phyloP scores from a whole-genome alignment of 495 filamentous ascomycete genomes.

The Amorphotheca resinae region DNA sequence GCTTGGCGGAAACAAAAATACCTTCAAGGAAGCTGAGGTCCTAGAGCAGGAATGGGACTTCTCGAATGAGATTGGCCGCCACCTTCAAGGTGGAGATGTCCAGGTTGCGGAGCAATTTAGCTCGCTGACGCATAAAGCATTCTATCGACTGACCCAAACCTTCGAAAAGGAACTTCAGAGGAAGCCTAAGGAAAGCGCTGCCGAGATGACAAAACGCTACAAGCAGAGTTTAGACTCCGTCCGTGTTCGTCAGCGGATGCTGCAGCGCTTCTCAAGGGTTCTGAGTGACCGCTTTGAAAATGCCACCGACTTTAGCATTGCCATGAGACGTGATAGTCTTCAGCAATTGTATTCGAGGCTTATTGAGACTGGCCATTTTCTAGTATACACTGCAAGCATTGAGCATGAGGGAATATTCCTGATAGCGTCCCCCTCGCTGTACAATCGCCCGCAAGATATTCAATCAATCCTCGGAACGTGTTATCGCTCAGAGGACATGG shows the following conservation, averaged over 20 bases:
- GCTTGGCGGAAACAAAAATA: constrained; percentile 92
- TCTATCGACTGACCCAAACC: constrained; percentile 73
- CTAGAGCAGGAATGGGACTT: constrained; percentile 96
- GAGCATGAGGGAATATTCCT: constrained; percentile 68
- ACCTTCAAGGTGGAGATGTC: constrained; percentile 82
- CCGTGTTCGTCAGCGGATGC: constrained; percentile 79
- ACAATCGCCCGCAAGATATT: constrained; percentile 63
- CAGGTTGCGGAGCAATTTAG: constrained; percentile 99
- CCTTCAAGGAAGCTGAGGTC: constrained; percentile 96
- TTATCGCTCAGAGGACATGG: constrained; percentile 60
- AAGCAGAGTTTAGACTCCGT: constrained; percentile 92
- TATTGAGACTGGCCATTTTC: constrained; percentile 76
- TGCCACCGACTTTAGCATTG: constrained; percentile 82
- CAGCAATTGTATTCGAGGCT: constrained; percentile 68
- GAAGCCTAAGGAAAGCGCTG: constrained; percentile 64
- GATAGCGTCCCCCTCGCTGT: constrained; percentile 70
- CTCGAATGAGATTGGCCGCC: constrained; percentile 78
- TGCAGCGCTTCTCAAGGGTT: constrained; percentile 66
- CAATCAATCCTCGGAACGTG: constrained; percentile 77
- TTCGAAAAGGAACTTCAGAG: constrained; percentile 86
- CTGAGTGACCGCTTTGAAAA: constrained; percentile 91
- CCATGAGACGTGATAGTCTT: constrained; percentile 50
- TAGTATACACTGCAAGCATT: constrained; percentile 52
- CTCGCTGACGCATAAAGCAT: constrained; percentile 79
- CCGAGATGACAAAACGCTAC: constrained; percentile 92